Percentiles rank a stretch among this genome's conserved stretches.
Conservation (phyloP, 306 rosid genomes). For the Nissolia schottii region DNA sequence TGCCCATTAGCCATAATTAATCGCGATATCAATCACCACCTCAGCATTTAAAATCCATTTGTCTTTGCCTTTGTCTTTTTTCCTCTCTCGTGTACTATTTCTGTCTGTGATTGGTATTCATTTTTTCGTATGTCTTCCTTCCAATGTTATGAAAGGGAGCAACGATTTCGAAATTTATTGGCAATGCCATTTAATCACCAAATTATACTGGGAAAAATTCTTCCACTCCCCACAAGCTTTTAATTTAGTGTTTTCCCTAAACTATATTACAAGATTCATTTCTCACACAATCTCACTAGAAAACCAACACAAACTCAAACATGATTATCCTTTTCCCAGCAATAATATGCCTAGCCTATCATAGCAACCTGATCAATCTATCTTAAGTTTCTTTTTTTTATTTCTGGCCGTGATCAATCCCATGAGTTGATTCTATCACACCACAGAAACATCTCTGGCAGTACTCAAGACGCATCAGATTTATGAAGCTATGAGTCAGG, state of each 20-base stretch:
- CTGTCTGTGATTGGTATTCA: background rate
- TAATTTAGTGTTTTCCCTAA: background rate
- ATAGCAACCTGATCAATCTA: conserved; percentile 12
- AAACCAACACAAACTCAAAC: background rate
- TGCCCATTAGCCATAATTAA: background rate
- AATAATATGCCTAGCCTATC: background rate
- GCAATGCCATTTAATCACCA: background rate
- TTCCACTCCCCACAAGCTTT: background rate
- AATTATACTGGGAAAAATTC: background rate
- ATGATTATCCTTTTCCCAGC: background rate
- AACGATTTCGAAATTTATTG: background rate
- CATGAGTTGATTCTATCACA: background rate
- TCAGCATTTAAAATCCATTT: background rate
- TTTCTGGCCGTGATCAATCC: background rate
- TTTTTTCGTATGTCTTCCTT: background rate
- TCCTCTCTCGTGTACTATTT: background rate
- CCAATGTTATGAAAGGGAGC: background rate
- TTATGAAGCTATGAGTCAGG: background rate
- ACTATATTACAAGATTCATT: background rate
- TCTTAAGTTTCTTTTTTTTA: background rate
- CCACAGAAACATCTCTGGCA: background rate
- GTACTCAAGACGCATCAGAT: background rate
- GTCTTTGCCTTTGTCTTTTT: background rate
- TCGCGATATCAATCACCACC: background rate
- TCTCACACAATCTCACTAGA: background rate